Percentiles rank a stretch among this genome's conserved stretches.
phyloP scores from a whole-genome alignment of 352 stramenopile species.

The Ochromonadaceae sp. region DNA sequence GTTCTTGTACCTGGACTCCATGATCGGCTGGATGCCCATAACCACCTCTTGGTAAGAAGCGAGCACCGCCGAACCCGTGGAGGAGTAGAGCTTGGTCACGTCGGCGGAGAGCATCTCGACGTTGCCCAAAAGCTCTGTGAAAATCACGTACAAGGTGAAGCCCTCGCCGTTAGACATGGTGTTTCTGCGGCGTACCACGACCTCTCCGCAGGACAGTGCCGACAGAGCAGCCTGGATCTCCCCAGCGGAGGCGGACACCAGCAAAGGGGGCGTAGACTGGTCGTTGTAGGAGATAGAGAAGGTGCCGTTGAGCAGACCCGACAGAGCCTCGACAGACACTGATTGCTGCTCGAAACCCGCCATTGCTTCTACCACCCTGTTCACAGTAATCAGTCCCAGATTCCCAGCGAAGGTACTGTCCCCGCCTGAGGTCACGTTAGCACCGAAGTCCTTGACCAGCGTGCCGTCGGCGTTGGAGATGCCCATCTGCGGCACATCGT shows the following conservation, averaged over 20 bases:
- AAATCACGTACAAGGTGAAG: conserved; percentile 24
- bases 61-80: conserved; percentile 26
- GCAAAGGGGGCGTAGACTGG: conserved; percentile 33
- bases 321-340: conserved; percentile 47
- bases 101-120: conserved; percentile 32
- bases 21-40: conserved; percentile 44
- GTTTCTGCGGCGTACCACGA: neutral
- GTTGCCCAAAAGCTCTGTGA: conserved; percentile 36
- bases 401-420: conserved; percentile 49
- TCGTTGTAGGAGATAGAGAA: conserved; percentile 60
- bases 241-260: conserved; percentile 31
- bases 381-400: conserved; percentile 47
- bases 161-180: neutral
- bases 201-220: neutral
- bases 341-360: conserved; percentile 77
- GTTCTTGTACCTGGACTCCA: conserved; percentile 52
- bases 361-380: conserved; percentile 58
- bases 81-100: conserved; percentile 28
- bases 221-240: conserved; percentile 41
- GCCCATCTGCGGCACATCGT: conserved; percentile 35
- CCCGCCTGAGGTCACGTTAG: conserved; percentile 30
- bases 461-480: conserved; percentile 51
- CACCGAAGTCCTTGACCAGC: conserved; percentile 33
- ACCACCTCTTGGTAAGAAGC: conserved; percentile 28
- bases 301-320: conserved; percentile 44